Evolutionary conservation across 768 basidiomycete genomes (phyloP), one percentile per base, ranked within the genome.

Genomic region (Xerocomellus chrysenteron): DNA sequence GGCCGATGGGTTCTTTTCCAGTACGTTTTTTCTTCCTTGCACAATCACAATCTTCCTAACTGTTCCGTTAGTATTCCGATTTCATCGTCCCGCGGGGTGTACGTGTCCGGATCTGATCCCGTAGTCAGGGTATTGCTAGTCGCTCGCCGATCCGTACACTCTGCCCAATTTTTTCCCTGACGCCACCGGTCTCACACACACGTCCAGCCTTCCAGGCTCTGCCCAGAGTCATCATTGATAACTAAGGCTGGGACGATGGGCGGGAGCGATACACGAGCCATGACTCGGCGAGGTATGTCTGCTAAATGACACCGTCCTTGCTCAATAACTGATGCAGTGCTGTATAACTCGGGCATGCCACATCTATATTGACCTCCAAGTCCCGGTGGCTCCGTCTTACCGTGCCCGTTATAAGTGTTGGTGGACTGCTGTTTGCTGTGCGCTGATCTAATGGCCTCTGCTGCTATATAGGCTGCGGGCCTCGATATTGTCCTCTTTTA

Each of bases 401-500:
- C 57, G 60, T 50, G 36, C 43, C 55, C 17, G 44, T 49, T 41
- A 28, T 6, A n/a, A 24, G 17, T 49, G 39, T 47, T 40, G 3
- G 19, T 16, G 44, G 16, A 54, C 33, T 33, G 24, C 10, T 21
- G 1, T 11, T 49, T 62, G 52, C 65, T 68, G 63, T 66, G 65
- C 47, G 17, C 26, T 51, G 59, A 62, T 57, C 54, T 45, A 57
- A 54, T 61, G 32, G 13, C 53, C 9, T 51, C 16, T 19, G 32
- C 35, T 13, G 43, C 40, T 68, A 66, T 68, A 68, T 68, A 68
- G 35, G 33, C 50, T 51, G 62, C 55, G 43, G 43, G 19, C 13
- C 41, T 36, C 24, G 26, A 39, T 33, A 45, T 37, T 32, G 19
- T 41, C 14, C 28, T 14, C 47, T 32, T 47, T 42, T 54, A 51